These are phyloP conservation scores for Plectosphaerella cucumerina DNA, from an alignment of 2,329 filamentous ascomycete species.

Conservation along the genomic window DNA sequence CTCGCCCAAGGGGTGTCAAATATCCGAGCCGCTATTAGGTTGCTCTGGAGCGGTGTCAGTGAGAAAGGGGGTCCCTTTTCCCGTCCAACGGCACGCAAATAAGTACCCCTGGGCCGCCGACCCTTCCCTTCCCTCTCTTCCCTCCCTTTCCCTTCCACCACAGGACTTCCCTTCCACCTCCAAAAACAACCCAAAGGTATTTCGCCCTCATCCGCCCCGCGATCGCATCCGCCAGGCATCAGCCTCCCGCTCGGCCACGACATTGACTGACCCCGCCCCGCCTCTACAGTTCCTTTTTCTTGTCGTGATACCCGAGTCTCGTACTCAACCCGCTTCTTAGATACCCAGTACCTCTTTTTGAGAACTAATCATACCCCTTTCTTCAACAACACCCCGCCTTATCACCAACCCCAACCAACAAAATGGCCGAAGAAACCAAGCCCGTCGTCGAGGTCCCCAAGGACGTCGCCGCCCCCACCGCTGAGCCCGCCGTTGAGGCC, in stretches of 20 bases:
- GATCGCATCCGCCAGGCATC: background rate
- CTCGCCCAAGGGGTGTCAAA: constrained; percentile 9
- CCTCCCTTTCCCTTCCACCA: constrained; percentile 23
- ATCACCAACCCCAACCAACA: constrained; percentile 31
- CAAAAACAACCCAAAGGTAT: constrained; percentile 4
- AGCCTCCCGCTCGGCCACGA: constrained; percentile 1
- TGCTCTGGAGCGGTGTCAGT: background rate
- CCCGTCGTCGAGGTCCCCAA: constrained; percentile 55
- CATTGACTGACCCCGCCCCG: constrained; percentile 15
- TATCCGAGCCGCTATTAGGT: background rate
- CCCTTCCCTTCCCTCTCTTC: constrained; percentile 25
- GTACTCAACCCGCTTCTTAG: constrained; percentile 28
- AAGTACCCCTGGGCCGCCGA: constrained; percentile 32
- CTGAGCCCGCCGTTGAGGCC: constrained; percentile 34
- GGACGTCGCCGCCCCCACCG: constrained; percentile 35
- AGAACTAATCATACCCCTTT: constrained; percentile 10
- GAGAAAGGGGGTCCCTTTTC: background rate
- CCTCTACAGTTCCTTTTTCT: constrained; percentile 28
- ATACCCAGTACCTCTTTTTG: constrained; percentile 30
- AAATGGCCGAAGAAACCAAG: constrained; percentile 73
- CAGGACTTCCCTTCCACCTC: constrained; percentile 22
- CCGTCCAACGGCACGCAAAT: constrained; percentile 22
- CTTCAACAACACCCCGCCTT: constrained; percentile 33
- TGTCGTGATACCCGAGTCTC: constrained; percentile 46
- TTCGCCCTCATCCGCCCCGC: constrained; percentile 11